Percentiles rank a stretch among this genome's conserved stretches.
Conservation (phyloP, 768 basidiomycete species). For the Brasilioporus rufonigricans region DNA sequence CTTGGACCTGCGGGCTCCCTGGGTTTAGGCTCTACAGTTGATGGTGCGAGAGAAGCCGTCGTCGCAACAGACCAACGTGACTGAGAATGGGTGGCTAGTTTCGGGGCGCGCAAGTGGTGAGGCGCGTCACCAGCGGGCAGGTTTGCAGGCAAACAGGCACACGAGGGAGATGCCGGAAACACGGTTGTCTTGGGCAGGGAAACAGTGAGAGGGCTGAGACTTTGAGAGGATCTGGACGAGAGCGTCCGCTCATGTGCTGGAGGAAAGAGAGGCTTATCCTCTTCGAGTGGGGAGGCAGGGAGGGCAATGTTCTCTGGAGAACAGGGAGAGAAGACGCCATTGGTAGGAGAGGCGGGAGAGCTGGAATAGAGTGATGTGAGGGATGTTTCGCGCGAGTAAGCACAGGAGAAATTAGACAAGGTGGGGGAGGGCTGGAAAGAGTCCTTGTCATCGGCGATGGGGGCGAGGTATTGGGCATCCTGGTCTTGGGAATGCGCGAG, state of each 20-base stretch:
- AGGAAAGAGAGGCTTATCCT: constrained; percentile 8
- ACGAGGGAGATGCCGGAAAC: constrained; percentile 10
- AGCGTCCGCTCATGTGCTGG: background rate
- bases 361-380: constrained; percentile 25
- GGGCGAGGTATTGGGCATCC: constrained; percentile 14
- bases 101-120: constrained; percentile 5
- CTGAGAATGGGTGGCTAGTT: constrained; percentile 8
- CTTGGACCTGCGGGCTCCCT: constrained; percentile 7
- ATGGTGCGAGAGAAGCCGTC: constrained; percentile 27
- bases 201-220: background rate
- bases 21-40: constrained; percentile 10
- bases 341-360: constrained; percentile 22
- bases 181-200: constrained; percentile 6
- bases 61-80: constrained; percentile 33
- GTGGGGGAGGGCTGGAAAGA: constrained; percentile 29
- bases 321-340: constrained; percentile 17
- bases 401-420: constrained; percentile 25
- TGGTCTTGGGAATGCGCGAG: constrained; percentile 10
- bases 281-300: constrained; percentile 23
- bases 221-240: constrained; percentile 9
- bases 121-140: background rate
- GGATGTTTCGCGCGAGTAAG: constrained; percentile 26
- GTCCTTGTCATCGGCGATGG: constrained; percentile 25
- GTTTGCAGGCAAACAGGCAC: background rate
- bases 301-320: constrained; percentile 26